phyloP scores from a whole-genome alignment of 768 basidiomycete genomes.

The Glaciozyma antarctica region DNA sequence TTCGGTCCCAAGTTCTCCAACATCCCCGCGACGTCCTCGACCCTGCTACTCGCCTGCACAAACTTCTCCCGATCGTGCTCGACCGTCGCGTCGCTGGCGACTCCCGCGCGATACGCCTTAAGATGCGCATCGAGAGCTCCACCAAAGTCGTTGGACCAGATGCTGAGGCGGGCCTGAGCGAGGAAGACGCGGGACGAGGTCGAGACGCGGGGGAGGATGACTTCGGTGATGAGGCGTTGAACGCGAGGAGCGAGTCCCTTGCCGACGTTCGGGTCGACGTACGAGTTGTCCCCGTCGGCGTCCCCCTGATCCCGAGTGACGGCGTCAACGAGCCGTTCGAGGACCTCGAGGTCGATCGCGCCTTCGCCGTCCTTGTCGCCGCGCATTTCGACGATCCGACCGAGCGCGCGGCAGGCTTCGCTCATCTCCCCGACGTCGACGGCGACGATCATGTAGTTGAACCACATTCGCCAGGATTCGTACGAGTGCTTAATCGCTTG shows the following conservation, averaged over 20 bases:
- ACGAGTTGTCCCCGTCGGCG: constrained; percentile 28
- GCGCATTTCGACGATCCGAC: constrained; percentile 71
- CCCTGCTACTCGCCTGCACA: constrained; percentile 65
- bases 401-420: constrained; percentile 74
- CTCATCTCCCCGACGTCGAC: constrained; percentile 86
- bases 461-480: constrained; percentile 97
- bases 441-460: constrained; percentile 88
- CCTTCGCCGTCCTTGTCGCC: constrained; percentile 47
- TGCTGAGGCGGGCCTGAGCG: constrained; percentile 68
- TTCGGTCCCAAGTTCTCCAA: constrained; percentile 72
- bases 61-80: constrained; percentile 61
- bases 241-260: constrained; percentile 60
- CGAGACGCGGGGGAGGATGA: constrained; percentile 73
- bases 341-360: constrained; percentile 72
- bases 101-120: constrained; percentile 68
- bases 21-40: constrained; percentile 74
- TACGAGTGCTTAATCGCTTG: constrained; percentile 75
- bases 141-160: constrained; percentile 61
- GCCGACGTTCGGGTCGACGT: constrained; percentile 53
- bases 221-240: constrained; percentile 60
- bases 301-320: constrained; percentile 52
- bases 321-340: constrained; percentile 79
- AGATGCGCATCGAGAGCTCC: constrained; percentile 74
- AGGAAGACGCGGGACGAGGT: constrained; percentile 63
- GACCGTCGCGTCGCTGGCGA: constrained; percentile 50